phyloP scores from a whole-genome alignment of 164 flowering plant species.

The Stephania japonica region DNA sequence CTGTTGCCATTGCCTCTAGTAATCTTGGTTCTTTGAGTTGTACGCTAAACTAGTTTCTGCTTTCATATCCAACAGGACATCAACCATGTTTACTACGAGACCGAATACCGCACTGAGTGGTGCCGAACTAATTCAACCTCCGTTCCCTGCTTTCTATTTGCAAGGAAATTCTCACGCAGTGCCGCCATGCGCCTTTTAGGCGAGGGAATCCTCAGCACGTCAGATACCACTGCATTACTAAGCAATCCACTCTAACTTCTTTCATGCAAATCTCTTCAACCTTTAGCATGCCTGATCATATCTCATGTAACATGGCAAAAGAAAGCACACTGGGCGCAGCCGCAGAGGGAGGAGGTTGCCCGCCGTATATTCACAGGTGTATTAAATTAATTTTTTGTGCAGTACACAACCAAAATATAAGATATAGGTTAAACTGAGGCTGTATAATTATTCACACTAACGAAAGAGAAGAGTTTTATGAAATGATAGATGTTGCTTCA shows the following conservation, averaged over 20 bases:
- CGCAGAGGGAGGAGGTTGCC: background rate
- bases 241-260: slow-evolving; percentile 4
- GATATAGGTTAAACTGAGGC: slow-evolving; percentile 1
- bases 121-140: slow-evolving; percentile 47
- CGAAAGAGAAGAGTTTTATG: background rate
- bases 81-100: slow-evolving; percentile 69
- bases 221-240: slow-evolving; percentile 25
- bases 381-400: background rate
- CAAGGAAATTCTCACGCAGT: slow-evolving; percentile 79
- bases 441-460: slow-evolving; percentile 1
- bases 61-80: slow-evolving; percentile 42
- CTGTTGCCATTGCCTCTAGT: background rate
- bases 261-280: background rate
- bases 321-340: background rate
- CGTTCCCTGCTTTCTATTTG: slow-evolving; percentile 75
- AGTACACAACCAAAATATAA: background rate
- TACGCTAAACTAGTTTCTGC: background rate
- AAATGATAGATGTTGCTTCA: too few species aligned
- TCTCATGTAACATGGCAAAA: background rate
- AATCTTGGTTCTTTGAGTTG: background rate
- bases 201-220: slow-evolving; percentile 46
- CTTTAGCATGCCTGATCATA: slow-evolving; percentile 4
- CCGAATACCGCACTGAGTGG: slow-evolving; percentile 87
- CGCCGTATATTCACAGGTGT: background rate
- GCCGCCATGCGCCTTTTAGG: slow-evolving; percentile 86